Evolutionary conservation across 768 basidiomycete species (phyloP).

Genomic region (Calvatia gigantea): DNA sequence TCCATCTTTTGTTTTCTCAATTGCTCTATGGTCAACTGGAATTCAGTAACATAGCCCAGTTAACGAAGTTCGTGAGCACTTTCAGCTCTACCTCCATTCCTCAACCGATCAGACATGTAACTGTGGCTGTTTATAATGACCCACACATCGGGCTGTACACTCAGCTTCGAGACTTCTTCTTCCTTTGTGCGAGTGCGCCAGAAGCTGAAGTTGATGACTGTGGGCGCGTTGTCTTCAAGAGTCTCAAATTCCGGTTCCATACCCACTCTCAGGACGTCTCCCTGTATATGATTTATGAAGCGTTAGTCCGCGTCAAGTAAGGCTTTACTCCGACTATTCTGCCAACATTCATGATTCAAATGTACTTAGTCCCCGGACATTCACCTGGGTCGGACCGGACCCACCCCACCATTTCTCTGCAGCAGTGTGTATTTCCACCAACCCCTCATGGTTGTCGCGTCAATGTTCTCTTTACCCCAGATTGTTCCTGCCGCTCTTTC

Average conservation of each 20-base stretch:
- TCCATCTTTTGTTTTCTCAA: conserved; percentile 4
- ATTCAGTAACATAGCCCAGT: conserved; percentile 4
- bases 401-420: conserved; percentile 60
- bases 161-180: conserved; percentile 10
- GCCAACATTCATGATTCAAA: neutral
- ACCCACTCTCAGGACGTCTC: conserved; percentile 21
- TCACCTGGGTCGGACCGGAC: conserved; percentile 59
- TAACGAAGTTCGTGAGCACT: conserved; percentile 6
- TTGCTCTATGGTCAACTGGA: conserved; percentile 7
- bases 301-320: conserved; percentile 26
- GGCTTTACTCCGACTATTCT: neutral
- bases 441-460: neutral
- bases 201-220: conserved; percentile 18
- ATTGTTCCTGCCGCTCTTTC: conserved; percentile 39
- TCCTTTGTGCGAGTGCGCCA: conserved; percentile 6
- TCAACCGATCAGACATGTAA: conserved; percentile 6
- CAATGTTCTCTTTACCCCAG: conserved; percentile 25
- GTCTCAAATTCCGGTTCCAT: conserved; percentile 22
- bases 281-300: conserved; percentile 20
- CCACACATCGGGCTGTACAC: conserved; percentile 4
- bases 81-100: conserved; percentile 1
- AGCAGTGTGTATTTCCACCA: conserved; percentile 40
- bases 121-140: conserved; percentile 11
- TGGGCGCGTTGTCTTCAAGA: conserved; percentile 22
- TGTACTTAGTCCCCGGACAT: conserved; percentile 40